Base-by-base conservation (phyloP, 352 stramenopile species). In the Globisporangium megalacanthum region DNA sequence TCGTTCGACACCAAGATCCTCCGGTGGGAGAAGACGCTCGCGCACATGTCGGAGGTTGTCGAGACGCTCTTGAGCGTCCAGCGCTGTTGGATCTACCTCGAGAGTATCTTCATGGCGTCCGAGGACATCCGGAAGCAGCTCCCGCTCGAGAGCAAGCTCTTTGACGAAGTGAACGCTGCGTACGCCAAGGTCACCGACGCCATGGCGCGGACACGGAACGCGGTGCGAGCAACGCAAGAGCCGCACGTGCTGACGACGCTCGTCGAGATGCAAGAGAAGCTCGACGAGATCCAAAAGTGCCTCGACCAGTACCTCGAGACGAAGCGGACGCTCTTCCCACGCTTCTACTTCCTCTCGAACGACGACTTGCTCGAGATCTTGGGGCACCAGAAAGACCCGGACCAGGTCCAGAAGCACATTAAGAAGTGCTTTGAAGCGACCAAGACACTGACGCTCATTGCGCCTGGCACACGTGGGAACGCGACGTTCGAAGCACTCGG, bases 91-190 rank as follows among this genome's bases (percentile, higher is more conserved):
- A 97, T 98, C 17, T 98, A 98, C 62, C 61, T 98, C 42, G 93
- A 98, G 70, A 94, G 72, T 49, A 98, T 98, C 39, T 98, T 98
- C 61, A 97, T 97, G 88, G 90, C 88, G 1, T 96, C 81, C 2
- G 92, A 97, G 62, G 92, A 98, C 73, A 98, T 98, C 61, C 86
- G 85, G 9, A 97, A 97, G 72, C 92, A 98, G 62, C 66, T 98
- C 14, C 92, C 92, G 11, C 54, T 93, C 9, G 88, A 96, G 61
- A 86, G 70, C 31, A 76, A 75, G 47, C 65, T 96, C 3, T 96
- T 96, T 72, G 83, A 96, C 37, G 80, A 92, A 60, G 87, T 96
- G 33, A 94, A 96, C 53, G 73, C 56, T 22, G 75, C 74, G 17
- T 96, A 95, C 37, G 86, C 70, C 50, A 62, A 62, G 8, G 80